Base-by-base conservation (phyloP, 805 yeast species). In the Metschnikowia koreensis region DNA sequence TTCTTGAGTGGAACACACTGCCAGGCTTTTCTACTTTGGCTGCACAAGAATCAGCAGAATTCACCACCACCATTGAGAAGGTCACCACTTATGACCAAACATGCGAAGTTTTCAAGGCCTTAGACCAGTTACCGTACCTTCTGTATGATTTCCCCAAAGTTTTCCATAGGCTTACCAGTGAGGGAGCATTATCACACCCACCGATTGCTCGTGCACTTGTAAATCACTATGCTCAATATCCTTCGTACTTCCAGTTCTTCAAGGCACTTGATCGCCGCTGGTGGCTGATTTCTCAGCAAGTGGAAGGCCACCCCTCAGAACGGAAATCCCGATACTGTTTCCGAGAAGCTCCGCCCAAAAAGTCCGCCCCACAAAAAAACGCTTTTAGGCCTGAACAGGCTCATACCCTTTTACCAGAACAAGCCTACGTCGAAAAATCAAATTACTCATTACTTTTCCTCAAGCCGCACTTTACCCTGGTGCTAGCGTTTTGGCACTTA, bases 241-340 rank as follows among this genome's bases (percentile, higher is more conserved):
- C 50, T 6, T 26, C 16, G 22, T 47, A 47, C 16, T 41, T 47
- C n/a, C 46, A 29, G 29, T 47, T 47, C 15, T 33, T 47, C 45
- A 41, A 47, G 31, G 40, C 45, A n/a, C 46, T 47, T 16, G 46
- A 47, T 34, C 41, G 50, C 9, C 33, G 16, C 37, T 41, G 41
- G 50, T 41, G 50, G 50, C 38, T 16, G 28, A 26, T 13, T 4
- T 12, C 45, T 29, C 12, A n/a, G 7, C n/a, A 34, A 10, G 46
- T 41, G 15, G 29, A 26, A n/a, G 50, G 46, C 6, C 29, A 26
- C 1, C 46, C 46, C 10, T 6, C 37, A 26, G 27, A 6, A 2
- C 50, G 50, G 9, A 28, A 26, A 16, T 8, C 26, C 10, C 50
- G 50, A 12, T 40, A 34, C 44, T n/a, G 17, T 10, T 29, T 47